Evolutionary conservation across 192 early-diverging fungal genomes (phyloP), one percentile per base, ranked within the genome.

Genomic region (Coemansia sp.): DNA sequence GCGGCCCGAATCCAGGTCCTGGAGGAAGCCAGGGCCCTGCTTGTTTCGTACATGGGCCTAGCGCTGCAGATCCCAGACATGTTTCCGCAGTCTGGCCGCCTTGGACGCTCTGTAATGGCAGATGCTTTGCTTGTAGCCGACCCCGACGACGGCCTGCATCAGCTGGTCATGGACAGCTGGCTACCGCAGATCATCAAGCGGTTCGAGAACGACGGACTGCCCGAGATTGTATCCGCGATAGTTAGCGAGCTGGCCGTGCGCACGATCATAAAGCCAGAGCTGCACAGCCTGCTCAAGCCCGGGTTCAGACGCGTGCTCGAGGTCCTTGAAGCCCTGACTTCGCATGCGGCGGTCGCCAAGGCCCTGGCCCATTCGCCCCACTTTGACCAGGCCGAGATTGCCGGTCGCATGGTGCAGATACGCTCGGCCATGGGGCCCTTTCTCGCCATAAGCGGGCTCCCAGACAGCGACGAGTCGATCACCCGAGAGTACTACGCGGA

Each of bases 31-130:
- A 82, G 85, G 47, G 74, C 36, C 0, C 56, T 97, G 51, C 61
- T 96, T 19, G 81, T 96, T 2, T 93, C 89, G 52, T 98, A 97
- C 68, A 83, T 85, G 52, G 91, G 91, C 6, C 78, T 95, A 28
- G 80, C 91, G 42, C 62, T 97, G 32, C 93, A 90, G 51, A 84
- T 93, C 60, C 89, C 90, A n/a, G 93, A 91, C 23, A 91, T 91
- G 86, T 96, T 95, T 62, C 86, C 94, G 23, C 93, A 92, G 62
- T 52, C 75, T 50, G 53, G 70, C 0, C 60, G 61, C 7, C 61
- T 55, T 0, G 72, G 67, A 1, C 67, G 61, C 29, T 50, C 49
- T 19, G 47, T 66, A 1, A 47, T 73, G 6, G 64, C 47, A 16
- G 64, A 67, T 20, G 64, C 61, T 14, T 47, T 82, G n/a, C 36